Percentiles rank a stretch among this genome's conserved stretches.
Evolutionary conservation across 106 monocot genomes (phyloP).

Genomic region (Dioscorea dumetorum): DNA sequence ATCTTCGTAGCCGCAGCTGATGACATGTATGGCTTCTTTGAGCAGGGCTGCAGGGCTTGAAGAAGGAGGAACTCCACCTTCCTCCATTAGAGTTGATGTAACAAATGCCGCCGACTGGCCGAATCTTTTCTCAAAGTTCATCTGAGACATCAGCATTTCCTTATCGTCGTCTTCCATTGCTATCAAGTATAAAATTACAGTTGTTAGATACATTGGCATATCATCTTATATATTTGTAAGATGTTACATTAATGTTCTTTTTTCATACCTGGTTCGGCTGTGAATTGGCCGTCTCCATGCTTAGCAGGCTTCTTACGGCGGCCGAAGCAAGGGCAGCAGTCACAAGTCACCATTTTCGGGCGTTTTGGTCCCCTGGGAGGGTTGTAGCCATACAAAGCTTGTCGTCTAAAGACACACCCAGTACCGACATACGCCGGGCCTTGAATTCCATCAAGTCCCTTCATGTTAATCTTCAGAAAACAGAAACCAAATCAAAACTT

Average conservation of each 20-base stretch:
- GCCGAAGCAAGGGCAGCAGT: constrained; percentile 93
- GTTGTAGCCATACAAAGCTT: constrained; percentile 85
- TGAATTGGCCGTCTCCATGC: constrained; percentile 10
- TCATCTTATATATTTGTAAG: no score
- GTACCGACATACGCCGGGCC: constrained; percentile 97
- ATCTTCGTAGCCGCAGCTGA: constrained; percentile 97
- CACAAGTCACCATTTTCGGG: constrained; percentile 92
- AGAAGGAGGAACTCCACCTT: constrained; percentile 88
- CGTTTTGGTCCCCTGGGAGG: constrained; percentile 86
- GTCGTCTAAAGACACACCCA: constrained; percentile 85
- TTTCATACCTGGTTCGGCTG: constrained; percentile 22
- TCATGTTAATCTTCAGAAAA: constrained; percentile 86
- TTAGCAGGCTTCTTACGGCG: constrained; percentile 60
- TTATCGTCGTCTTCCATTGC: constrained; percentile 68
- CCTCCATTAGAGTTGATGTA: constrained; percentile 92
- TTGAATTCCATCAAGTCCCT: constrained; percentile 94
- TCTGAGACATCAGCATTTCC: constrained; percentile 62
- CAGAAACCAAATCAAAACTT: not conserved
- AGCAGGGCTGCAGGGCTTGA: constrained; percentile 86
- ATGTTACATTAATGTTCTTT: no score
- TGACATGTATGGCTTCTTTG: constrained; percentile 96
- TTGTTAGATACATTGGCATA: not conserved
- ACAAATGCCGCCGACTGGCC: constrained; percentile 91
- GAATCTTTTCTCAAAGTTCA: constrained; percentile 95
- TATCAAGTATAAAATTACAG: not conserved